Evolutionary conservation across 768 basidiomycete genomes (phyloP).

Genomic region (Chlorophyllum brunneum): DNA sequence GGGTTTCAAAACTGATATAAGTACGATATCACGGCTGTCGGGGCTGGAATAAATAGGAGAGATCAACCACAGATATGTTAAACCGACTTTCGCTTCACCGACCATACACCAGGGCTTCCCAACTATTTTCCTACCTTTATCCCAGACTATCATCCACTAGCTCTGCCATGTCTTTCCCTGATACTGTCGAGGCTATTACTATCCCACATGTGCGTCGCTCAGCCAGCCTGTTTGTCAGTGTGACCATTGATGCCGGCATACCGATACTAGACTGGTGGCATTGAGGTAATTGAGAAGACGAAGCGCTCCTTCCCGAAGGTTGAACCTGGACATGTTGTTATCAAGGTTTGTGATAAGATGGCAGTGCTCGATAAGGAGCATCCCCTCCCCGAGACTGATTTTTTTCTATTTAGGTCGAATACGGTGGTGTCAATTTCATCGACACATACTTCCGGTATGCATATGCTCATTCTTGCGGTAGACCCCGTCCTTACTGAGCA

Average conservation of each 20-base stretch:
- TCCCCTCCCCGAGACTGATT: background rate
- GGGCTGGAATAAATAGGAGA: constrained; percentile 2
- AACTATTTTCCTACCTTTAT: constrained; percentile 25
- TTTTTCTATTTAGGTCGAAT: constrained; percentile 53
- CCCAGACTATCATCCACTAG: constrained; percentile 7
- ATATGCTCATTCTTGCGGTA: background rate
- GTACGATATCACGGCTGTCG: background rate
- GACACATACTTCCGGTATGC: constrained; percentile 74
- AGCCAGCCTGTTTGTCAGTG: background rate
- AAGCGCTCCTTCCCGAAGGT: constrained; percentile 65
- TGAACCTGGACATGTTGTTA: constrained; percentile 54
- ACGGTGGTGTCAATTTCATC: constrained; percentile 83
- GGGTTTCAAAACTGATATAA: constrained; percentile 9
- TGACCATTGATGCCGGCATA: background rate
- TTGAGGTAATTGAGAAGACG: constrained; percentile 72
- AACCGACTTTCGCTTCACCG: constrained; percentile 11
- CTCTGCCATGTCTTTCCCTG: constrained; percentile 48
- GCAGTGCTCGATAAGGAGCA: background rate
- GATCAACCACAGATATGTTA: background rate
- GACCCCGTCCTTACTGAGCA: no score
- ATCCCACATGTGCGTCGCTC: constrained; percentile 47
- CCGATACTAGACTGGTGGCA: constrained; percentile 51
- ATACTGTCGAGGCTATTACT: constrained; percentile 65
- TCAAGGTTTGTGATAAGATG: constrained; percentile 29
- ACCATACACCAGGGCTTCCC: constrained; percentile 16